Percentiles rank a stretch among this genome's conserved stretches.
Evolutionary conservation across 345 rosid genomes (phyloP).

Genomic region (Orychophragmus violaceus): DNA sequence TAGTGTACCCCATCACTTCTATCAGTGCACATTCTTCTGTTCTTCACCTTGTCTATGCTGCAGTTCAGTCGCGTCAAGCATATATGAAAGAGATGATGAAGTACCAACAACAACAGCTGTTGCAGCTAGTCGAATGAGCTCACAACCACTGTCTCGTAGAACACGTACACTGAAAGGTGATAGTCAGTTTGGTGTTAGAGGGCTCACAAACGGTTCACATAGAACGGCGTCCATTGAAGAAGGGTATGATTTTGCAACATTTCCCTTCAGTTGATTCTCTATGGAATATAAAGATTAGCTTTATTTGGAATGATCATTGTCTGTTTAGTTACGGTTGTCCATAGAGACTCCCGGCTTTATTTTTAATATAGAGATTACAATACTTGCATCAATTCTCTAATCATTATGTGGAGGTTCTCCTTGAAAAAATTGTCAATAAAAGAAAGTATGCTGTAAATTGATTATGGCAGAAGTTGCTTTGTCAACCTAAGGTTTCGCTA

Average conservation of each 20-base stretch:
- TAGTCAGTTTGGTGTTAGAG: conserved; percentile 51
- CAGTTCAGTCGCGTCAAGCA: conserved; percentile 76
- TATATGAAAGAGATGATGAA: conserved; percentile 84
- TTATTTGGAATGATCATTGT: conserved; percentile 10
- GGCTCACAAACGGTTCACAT: conserved; percentile 63
- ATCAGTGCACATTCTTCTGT: conserved; percentile 17
- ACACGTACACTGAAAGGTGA: conserved; percentile 81
- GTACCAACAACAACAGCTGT: conserved; percentile 79
- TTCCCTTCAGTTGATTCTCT: conserved; percentile 15
- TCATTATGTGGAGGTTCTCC: conserved; percentile 1
- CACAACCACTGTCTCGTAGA: conserved; percentile 89
- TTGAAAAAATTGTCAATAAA: not conserved
- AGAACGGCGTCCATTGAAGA: conserved; percentile 64
- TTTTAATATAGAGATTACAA: not conserved
- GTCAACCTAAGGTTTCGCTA: conserved; percentile 4
- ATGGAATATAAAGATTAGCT: not conserved
- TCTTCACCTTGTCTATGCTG: conserved; percentile 36
- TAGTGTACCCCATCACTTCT: conserved; percentile 14
- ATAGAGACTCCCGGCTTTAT: not conserved
- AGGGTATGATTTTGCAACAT: conserved; percentile 43
- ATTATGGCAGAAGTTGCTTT: conserved; percentile 17
- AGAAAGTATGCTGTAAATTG: conserved; percentile 1
- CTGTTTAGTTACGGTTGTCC: conserved; percentile 1
- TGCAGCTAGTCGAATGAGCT: conserved; percentile 53
- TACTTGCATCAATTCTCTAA: conserved; percentile 3